These are phyloP conservation scores for Yamadazyma diospyri DNA, from an alignment of 1,139 yeast species.

Conservation along the genomic window DNA sequence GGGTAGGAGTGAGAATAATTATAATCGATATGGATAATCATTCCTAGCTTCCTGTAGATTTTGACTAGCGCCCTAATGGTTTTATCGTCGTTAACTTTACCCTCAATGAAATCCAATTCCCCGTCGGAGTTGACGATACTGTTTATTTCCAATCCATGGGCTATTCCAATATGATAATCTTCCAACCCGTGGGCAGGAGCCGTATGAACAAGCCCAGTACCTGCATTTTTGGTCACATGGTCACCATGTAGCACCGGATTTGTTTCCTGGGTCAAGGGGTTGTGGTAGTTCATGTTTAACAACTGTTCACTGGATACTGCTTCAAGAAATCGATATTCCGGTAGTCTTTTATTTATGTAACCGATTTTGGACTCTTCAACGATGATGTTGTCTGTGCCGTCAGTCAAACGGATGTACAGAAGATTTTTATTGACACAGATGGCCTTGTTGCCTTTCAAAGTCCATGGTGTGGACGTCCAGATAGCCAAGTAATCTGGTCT, in stretches of 20 bases:
- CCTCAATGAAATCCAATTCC: conserved; percentile 44
- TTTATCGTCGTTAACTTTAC: conserved; percentile 57
- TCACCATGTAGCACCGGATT: conserved; percentile 73
- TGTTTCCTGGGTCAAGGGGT: conserved; percentile 47
- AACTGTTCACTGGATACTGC: conserved; percentile 44
- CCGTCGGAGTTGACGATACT: conserved; percentile 85
- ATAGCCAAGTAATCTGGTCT: conserved; percentile 38
- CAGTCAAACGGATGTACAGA: conserved; percentile 51
- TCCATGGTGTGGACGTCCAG: conserved; percentile 99
- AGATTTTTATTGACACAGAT: conserved; percentile 65
- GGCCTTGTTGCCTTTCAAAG: conserved; percentile 83
- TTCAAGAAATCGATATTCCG: conserved; percentile 23
- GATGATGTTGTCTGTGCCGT: conserved; percentile 40
- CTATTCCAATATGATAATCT: conserved; percentile 72
- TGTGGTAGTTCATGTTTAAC: conserved; percentile 43
- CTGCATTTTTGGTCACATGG: conserved; percentile 78
- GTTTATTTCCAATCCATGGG: conserved; percentile 52
- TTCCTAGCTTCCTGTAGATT: conserved; percentile 37
- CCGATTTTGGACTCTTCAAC: conserved; percentile 47
- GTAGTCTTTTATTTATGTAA: conserved; percentile 27
- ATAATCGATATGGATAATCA: conserved; percentile 48
- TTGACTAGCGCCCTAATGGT: conserved; percentile 38
- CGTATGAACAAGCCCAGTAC: conserved; percentile 94
- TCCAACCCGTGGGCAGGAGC: conserved; percentile 99
- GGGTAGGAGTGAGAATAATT: conserved; percentile 82